Percentiles rank a stretch among this genome's conserved stretches.
These are phyloP conservation scores for Suillus cothurnatus DNA, from an alignment of 768 basidiomycete species.

Conservation along the genomic window DNA sequence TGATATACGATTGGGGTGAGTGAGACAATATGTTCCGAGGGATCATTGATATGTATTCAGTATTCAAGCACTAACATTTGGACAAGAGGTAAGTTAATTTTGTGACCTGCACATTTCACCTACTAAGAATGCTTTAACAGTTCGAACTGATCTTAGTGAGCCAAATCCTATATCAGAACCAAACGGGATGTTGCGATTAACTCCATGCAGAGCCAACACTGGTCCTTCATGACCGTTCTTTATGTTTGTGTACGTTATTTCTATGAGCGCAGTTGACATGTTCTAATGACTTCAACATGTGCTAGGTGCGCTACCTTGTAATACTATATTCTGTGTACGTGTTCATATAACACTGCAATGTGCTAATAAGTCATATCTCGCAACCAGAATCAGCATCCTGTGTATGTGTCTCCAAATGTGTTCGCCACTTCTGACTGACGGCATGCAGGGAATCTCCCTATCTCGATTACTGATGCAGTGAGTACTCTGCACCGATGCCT, in stretches of 20 bases:
- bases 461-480: background rate
- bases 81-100: background rate
- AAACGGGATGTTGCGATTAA: background rate
- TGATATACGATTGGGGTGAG: background rate
- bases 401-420: background rate
- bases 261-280: background rate
- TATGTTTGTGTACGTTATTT: background rate
- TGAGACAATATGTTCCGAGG: background rate
- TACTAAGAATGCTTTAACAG: background rate
- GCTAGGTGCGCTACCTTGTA: background rate
- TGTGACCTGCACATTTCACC: background rate
- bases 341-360: background rate
- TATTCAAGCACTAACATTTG: background rate
- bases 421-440: background rate
- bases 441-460: background rate
- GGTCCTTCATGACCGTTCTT: background rate
- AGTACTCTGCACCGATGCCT: background rate
- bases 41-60: background rate
- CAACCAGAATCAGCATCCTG: background rate
- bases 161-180: background rate
- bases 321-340: background rate
- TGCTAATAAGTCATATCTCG: background rate
- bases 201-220: background rate
- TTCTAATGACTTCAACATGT: background rate
- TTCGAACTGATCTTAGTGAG: background rate